Conservation (phyloP, 1,139 yeast genomes). For the Yarrowia galli region DNA sequence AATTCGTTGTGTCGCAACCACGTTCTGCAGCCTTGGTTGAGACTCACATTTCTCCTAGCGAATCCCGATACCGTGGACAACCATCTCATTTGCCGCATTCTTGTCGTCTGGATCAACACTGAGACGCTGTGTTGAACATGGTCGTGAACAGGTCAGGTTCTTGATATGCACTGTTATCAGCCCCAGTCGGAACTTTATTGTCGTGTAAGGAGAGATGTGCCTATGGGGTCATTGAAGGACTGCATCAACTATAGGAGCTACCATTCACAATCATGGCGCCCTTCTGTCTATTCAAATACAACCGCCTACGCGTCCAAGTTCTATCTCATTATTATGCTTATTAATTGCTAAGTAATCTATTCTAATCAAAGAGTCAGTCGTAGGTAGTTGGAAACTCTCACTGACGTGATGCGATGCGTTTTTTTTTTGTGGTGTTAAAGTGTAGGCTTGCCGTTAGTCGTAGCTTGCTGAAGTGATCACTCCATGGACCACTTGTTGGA, state of each 20-base stretch:
- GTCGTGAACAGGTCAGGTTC: background rate
- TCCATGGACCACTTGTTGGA: conserved; percentile 39
- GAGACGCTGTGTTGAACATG: background rate
- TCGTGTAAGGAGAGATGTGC: background rate
- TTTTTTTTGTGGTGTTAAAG: background rate
- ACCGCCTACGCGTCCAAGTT: background rate
- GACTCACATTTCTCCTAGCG: background rate
- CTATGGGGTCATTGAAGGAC: background rate
- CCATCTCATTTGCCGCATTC: conserved; percentile 10
- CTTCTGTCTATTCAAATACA: too few relatives aligned
- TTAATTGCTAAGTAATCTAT: conserved; percentile 31
- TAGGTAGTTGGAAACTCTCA: background rate
- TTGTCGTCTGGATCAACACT: conserved; percentile 6
- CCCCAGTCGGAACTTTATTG: background rate
- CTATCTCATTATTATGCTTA: conserved; percentile 29
- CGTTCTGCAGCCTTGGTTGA: background rate
- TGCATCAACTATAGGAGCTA: too few relatives aligned
- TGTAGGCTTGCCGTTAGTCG: conserved; percentile 12
- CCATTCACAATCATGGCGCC: too few relatives aligned
- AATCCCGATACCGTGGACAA: background rate
- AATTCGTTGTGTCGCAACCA: conserved; percentile 22
- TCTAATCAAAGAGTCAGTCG: conserved; percentile 31
- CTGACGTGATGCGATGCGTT: conserved; percentile 30
- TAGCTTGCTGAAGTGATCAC: background rate
- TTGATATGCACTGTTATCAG: background rate